Evolutionary conservation across 2,329 filamentous ascomycete species (phyloP).

Genomic region (Scytalidium sp.): DNA sequence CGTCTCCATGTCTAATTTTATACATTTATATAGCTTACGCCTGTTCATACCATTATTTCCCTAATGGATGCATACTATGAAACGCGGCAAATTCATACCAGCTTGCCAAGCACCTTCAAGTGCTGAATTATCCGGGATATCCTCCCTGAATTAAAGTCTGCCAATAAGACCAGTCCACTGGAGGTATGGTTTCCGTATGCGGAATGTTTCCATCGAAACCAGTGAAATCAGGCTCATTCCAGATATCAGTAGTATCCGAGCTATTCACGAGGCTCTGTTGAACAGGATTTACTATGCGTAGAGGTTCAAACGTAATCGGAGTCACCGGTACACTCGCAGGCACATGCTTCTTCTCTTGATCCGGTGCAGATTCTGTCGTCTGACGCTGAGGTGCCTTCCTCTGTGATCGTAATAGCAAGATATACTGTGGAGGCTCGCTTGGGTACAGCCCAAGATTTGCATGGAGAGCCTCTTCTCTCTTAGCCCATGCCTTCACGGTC

Average conservation of each 20-base stretch:
- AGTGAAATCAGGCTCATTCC: constrained; percentile 5
- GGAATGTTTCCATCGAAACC: constrained; percentile 15
- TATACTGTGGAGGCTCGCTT: constrained; percentile 13
- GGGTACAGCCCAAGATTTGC: constrained; percentile 5
- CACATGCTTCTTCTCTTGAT: background rate
- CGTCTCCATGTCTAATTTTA: too few relatives aligned
- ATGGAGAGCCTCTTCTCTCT: constrained; percentile 20
- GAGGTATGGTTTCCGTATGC: constrained; percentile 13
- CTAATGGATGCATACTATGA: too few relatives aligned
- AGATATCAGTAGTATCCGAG: constrained; percentile 4
- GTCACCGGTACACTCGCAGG: constrained; percentile 1
- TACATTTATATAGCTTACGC: too few relatives aligned
- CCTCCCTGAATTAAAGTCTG: constrained; percentile 26
- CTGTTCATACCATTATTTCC: too few relatives aligned
- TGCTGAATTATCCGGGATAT: constrained; percentile 11
- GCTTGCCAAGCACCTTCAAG: background rate
- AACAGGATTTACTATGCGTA: background rate
- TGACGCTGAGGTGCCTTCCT: constrained; percentile 13
- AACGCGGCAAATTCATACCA: background rate
- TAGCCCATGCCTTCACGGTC: constrained; percentile 26
- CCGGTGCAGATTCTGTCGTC: background rate
- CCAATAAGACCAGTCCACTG: constrained; percentile 28
- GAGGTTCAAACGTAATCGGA: background rate
- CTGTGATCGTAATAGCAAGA: constrained; percentile 18
- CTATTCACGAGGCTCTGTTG: background rate